Conservation (phyloP, 352 stramenopile genomes). For the Globisporangium cystogenes region DNA sequence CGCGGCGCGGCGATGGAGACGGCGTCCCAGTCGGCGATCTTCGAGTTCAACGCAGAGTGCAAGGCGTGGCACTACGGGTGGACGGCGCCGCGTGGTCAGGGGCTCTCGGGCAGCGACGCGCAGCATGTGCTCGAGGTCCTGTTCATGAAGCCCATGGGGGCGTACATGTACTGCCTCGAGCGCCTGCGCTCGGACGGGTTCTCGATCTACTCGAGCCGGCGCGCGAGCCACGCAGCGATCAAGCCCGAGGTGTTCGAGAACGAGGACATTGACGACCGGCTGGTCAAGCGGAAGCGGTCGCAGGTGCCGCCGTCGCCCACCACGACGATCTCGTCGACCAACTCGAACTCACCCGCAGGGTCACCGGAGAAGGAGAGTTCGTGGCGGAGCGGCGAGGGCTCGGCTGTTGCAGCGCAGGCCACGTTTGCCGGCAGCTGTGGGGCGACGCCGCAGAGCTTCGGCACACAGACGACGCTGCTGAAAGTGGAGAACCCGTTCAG, state of each 20-base stretch:
- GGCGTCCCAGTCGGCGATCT: constrained; percentile 73
- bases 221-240: constrained; percentile 49
- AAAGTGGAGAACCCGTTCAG: neutral
- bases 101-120: constrained; percentile 66
- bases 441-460: neutral
- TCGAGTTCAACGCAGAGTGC: constrained; percentile 86
- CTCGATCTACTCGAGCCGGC: constrained; percentile 73
- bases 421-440: neutral
- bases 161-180: constrained; percentile 79
- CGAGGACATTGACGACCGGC: constrained; percentile 35
- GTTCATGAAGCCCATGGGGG: constrained; percentile 82
- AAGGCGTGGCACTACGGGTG: constrained; percentile 90
- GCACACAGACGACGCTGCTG: neutral
- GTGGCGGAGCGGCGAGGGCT: neutral
- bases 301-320: constrained; percentile 27
- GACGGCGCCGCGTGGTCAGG: constrained; percentile 69
- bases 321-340: constrained; percentile 18
- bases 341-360: constrained; percentile 27
- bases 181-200: constrained; percentile 70
- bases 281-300: constrained; percentile 55
- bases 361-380: constrained; percentile 35
- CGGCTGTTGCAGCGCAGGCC: neutral
- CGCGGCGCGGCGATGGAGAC: constrained; percentile 75
- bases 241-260: constrained; percentile 49
- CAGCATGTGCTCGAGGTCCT: constrained; percentile 76